A percentile compares a stretch with the other conserved stretches of the same genome.
Conservation (phyloP, 345 rosid genomes). For the Rubroshorea leprosula region DNA sequence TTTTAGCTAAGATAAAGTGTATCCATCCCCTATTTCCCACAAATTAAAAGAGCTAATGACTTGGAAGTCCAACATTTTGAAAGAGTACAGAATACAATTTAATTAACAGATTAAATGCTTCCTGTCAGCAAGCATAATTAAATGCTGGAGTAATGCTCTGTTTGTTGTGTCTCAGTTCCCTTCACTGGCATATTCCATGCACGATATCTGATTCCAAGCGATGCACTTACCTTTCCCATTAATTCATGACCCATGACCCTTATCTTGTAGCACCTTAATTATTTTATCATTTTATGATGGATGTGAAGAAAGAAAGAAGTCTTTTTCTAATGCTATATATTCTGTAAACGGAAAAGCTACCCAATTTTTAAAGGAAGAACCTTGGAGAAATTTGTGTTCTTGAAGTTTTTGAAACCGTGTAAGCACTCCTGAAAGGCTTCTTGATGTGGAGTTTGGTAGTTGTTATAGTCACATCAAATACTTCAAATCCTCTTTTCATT, state of each 20-base stretch:
- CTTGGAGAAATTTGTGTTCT: too few species aligned
- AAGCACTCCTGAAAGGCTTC: too few species aligned
- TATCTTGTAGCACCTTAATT: not conserved
- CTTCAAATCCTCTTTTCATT: too few species aligned
- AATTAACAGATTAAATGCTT: not conserved
- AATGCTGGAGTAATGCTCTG: not conserved
- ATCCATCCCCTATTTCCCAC: not conserved
- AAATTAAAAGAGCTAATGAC: not conserved
- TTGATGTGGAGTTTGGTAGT: too few species aligned
- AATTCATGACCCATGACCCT: not conserved
- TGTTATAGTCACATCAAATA: too few species aligned
- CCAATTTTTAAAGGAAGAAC: too few species aligned
- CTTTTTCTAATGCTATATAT: conserved; percentile 1
- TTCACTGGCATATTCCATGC: conserved; percentile 9
- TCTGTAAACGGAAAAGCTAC: too few species aligned
- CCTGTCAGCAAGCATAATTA: not conserved
- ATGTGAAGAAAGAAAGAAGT: not conserved
- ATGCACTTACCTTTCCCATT: not conserved
- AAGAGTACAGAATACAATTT: not conserved
- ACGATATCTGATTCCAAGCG: not conserved
- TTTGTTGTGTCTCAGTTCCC: not conserved
- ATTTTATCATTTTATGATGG: not conserved
- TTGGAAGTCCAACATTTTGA: not conserved
- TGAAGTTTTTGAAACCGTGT: too few species aligned
- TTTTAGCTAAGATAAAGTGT: not conserved